Percentiles rank a stretch among this genome's conserved stretches.
phyloP scores from a whole-genome alignment of 2,329 filamentous ascomycete species.

The Talaromyces sp. region DNA sequence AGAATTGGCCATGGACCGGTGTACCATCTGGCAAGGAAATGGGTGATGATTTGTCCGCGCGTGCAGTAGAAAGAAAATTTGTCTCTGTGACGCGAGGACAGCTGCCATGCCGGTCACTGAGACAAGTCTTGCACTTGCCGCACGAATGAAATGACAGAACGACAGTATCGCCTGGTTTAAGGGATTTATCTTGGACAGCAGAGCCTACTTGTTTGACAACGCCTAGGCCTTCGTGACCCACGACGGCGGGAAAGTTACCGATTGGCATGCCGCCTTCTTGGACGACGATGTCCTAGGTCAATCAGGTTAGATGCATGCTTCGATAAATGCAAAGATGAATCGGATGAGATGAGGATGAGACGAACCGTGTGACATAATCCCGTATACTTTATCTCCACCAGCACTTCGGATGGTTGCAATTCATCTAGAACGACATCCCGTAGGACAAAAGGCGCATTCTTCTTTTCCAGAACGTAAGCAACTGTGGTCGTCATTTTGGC shows the following conservation, averaged over 20 bases:
- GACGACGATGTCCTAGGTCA: not conserved
- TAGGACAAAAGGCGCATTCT: not conserved
- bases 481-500: not conserved
- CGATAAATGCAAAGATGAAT: too few relatives aligned
- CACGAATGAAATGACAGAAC: not conserved
- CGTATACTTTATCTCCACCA: constrained; percentile 1
- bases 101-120: not conserved
- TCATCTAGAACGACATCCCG: not conserved
- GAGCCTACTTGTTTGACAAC: constrained; percentile 50
- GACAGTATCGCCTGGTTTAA: not conserved
- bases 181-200: constrained; percentile 26
- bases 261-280: constrained; percentile 7
- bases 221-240: constrained; percentile 57
- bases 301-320: not conserved
- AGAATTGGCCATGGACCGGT: not conserved
- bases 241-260: constrained; percentile 21
- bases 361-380: not conserved
- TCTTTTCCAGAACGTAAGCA: not conserved
- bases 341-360: not conserved
- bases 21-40: not conserved
- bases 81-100: not conserved
- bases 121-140: not conserved
- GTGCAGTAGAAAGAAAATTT: not conserved
- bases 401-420: not conserved
- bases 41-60: not conserved